phyloP scores from a whole-genome alignment of 495 filamentous ascomycete species.

The Acidomyces sp. region DNA sequence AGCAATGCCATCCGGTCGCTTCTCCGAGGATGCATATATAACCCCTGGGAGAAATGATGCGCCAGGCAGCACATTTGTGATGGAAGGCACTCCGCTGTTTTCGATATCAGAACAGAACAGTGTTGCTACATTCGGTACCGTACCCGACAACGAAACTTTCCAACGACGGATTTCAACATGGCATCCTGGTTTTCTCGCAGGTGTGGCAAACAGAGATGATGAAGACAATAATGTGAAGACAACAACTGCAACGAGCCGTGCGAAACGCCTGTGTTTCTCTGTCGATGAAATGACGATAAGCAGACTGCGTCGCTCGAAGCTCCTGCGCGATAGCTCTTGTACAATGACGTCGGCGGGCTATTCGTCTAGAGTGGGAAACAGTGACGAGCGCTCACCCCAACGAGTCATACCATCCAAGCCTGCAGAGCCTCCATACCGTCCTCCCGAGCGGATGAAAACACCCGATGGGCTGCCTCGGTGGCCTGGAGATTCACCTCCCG shows the following conservation, averaged over 20 bases:
- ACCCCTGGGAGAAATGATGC: no score
- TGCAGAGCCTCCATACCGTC: slow-evolving; percentile 9
- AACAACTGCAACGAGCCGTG: not conserved
- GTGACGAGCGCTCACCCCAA: slow-evolving; percentile 6
- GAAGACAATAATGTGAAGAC: not conserved
- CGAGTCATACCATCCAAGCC: slow-evolving; percentile 2
- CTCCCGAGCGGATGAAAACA: slow-evolving; percentile 12
- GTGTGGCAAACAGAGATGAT: no score
- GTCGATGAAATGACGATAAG: slow-evolving; percentile 6
- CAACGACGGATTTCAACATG: slow-evolving; percentile 1
- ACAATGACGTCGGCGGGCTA: slow-evolving; percentile 5
- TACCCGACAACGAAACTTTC: slow-evolving; percentile 8
- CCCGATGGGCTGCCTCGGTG: slow-evolving; percentile 18
- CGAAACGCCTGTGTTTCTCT: slow-evolving; percentile 6
- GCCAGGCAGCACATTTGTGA: no score
- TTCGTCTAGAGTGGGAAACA: slow-evolving; percentile 3
- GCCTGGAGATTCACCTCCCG: slow-evolving; percentile 12
- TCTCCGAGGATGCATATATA: no score
- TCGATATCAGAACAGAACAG: slow-evolving; percentile 15
- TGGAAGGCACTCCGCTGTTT: slow-evolving; percentile 10
- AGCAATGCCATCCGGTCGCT: no score
- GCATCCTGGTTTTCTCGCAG: not conserved
- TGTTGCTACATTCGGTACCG: slow-evolving; percentile 4
- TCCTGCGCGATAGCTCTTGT: no score
- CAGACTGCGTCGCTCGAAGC: slow-evolving; percentile 1